Conservation (phyloP, 139 green algal species). For the Monoraphidium neglectum region DNA sequence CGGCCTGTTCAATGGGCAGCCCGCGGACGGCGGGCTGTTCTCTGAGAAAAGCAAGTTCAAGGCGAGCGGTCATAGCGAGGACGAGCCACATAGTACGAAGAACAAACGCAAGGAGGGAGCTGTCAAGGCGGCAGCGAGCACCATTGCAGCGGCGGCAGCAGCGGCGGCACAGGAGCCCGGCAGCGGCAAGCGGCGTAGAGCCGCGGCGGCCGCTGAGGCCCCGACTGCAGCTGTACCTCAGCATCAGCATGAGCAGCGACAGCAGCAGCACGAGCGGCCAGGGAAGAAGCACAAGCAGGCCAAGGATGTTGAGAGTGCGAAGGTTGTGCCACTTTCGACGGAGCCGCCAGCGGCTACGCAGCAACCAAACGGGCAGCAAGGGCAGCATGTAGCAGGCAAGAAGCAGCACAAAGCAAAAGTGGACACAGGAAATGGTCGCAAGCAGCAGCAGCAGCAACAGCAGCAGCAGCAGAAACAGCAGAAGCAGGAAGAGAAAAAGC, state of each 20-base stretch:
- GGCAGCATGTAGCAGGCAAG: no score
- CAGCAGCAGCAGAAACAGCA: slow-evolving; percentile 6
- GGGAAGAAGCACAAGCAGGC: not conserved
- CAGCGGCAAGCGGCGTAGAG: not conserved
- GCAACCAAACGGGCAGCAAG: no score
- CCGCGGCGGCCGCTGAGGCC: not conserved
- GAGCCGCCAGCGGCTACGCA: no score
- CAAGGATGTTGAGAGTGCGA: no score
- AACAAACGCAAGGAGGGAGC: not conserved
- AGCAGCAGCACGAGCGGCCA: slow-evolving; percentile 12
- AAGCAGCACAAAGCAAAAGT: no score
- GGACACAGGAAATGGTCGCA: no score
- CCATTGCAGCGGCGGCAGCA: not conserved
- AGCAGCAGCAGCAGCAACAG: no score
- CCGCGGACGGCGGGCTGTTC: slow-evolving; percentile 4
- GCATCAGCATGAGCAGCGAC: not conserved
- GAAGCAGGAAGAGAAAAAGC: not conserved
- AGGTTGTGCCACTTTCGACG: no score
- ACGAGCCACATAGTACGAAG: not conserved
- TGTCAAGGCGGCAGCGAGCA: not conserved
- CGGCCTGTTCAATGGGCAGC: slow-evolving; percentile 10
- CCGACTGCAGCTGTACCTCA: slow-evolving; percentile 4
- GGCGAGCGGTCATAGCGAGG: not conserved
- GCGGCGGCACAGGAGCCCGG: not conserved
- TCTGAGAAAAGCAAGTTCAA: slow-evolving; percentile 22